Evolutionary conservation across 352 stramenopile species (phyloP).

Genomic region (Globisporangium acanthophoron): DNA sequence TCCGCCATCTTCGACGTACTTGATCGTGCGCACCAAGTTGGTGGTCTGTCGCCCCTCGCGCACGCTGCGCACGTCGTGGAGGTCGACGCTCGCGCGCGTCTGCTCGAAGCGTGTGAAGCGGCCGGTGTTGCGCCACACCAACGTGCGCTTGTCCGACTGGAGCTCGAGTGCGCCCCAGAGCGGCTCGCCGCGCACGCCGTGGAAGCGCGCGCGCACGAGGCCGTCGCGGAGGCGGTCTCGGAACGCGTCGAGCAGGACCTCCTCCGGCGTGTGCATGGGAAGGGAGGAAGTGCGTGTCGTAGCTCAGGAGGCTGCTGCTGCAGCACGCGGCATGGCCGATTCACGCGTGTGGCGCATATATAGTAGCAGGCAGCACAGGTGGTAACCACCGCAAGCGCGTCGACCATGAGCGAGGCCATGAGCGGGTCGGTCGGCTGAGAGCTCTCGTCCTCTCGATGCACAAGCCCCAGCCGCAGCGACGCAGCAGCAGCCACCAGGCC

Average conservation of each 20-base stretch:
- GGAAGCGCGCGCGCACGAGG: constrained; percentile 36
- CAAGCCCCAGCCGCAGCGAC: neutral
- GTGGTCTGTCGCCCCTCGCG: constrained; percentile 65
- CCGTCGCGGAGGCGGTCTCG: constrained; percentile 62
- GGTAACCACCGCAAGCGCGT: too few relatives aligned
- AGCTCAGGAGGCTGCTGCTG: too few relatives aligned
- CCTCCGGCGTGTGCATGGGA: constrained; percentile 9
- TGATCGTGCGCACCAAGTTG: constrained; percentile 80
- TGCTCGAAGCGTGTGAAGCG: constrained; percentile 25
- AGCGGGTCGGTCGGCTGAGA: too few relatives aligned
- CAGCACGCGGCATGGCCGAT: too few relatives aligned
- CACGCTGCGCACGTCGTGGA: constrained; percentile 55
- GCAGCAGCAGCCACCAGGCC: neutral
- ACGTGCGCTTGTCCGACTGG: constrained; percentile 51
- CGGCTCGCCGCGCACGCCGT: constrained; percentile 44
- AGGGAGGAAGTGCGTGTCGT: too few relatives aligned
- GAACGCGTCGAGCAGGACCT: constrained; percentile 33
- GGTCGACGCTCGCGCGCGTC: constrained; percentile 21
- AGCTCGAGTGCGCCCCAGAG: constrained; percentile 50
- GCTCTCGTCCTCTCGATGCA: neutral
- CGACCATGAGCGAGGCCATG: too few relatives aligned
- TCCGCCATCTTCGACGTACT: constrained; percentile 48
- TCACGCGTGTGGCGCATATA: too few relatives aligned
- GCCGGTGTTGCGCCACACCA: constrained; percentile 50
- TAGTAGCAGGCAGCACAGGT: too few relatives aligned